phyloP scores from a whole-genome alignment of 208 protist species.

The Leishmania major region DNA sequence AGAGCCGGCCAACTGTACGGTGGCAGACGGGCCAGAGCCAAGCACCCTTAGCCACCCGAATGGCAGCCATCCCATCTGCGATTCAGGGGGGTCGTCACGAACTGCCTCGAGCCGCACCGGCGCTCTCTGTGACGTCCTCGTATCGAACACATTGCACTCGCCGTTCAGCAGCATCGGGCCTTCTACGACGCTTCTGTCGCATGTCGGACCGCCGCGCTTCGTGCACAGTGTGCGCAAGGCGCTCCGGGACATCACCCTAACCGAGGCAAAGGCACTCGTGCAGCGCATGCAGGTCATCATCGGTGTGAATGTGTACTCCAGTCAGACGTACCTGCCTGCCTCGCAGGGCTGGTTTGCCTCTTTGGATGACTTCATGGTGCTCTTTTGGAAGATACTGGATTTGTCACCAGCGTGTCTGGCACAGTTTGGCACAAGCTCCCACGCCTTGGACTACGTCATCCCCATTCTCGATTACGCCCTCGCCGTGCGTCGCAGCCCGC shows the following conservation, averaged over 20 bases:
- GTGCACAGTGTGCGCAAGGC: slow-evolving; percentile 72
- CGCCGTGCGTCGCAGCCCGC: slow-evolving; percentile 48
- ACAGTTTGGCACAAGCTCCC: slow-evolving; percentile 49
- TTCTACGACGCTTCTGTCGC: background rate
- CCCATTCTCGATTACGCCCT: slow-evolving; percentile 78
- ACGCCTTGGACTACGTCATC: slow-evolving; percentile 66
- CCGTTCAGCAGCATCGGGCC: slow-evolving; percentile 4
- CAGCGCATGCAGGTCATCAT: slow-evolving; percentile 51
- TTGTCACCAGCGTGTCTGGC: slow-evolving; percentile 55
- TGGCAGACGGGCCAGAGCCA: background rate
- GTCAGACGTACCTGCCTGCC: slow-evolving; percentile 71
- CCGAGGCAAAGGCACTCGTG: slow-evolving; percentile 68
- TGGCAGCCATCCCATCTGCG: background rate
- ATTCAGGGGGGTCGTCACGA: background rate
- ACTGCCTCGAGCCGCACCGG: background rate
- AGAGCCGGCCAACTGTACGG: background rate
- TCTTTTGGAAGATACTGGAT: slow-evolving; percentile 87
- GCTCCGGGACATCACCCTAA: slow-evolving; percentile 65
- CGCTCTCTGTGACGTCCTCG: background rate
- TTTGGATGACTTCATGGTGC: slow-evolving; percentile 82
- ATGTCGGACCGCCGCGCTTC: slow-evolving; percentile 28
- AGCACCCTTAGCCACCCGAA: background rate
- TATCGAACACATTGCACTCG: slow-evolving; percentile 9
- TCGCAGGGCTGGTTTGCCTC: slow-evolving; percentile 62
- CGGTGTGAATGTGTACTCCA: slow-evolving; percentile 58